These are phyloP conservation scores for Narthecium ossifragum DNA, from an alignment of 106 monocot species.

Conservation along the genomic window DNA sequence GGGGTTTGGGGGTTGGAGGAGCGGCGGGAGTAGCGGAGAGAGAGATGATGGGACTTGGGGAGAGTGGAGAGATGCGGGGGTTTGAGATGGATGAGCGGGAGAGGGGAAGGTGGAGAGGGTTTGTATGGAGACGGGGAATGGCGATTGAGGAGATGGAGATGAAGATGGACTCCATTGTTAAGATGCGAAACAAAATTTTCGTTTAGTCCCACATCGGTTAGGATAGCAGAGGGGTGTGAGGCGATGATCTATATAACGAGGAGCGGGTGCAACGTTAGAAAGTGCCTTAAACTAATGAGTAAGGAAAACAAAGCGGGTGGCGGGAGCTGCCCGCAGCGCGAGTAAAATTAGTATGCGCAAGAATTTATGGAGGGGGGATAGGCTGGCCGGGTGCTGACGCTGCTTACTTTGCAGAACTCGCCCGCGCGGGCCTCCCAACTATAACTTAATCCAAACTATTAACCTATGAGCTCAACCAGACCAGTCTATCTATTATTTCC, in stretches of 20 bases:
- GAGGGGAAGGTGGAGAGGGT: conserved; percentile 2
- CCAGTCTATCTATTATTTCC: too few relatives aligned
- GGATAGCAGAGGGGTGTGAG: too few relatives aligned
- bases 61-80: background rate
- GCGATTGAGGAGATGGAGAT: background rate
- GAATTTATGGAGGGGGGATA: conserved; percentile 85
- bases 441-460: background rate
- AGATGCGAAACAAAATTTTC: too few relatives aligned
- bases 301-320: conserved; percentile 99
- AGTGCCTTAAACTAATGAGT: conserved; percentile 98
- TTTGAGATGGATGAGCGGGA: background rate
- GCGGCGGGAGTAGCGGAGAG: conserved; percentile 3
- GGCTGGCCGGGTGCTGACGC: conserved; percentile 83
- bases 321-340: conserved; percentile 84
- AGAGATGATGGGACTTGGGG: background rate
- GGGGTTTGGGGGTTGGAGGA: conserved; percentile 16
- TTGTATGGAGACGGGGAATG: conserved; percentile 8
- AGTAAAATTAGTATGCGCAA: conserved; percentile 27
- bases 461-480: too few relatives aligned
- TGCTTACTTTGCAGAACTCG: conserved; percentile 97
- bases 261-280: background rate
- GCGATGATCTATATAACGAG: background rate
- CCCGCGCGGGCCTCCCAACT: conserved; percentile 80
- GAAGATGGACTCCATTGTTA: conserved; percentile 6
- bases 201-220: conserved; percentile 34